A percentile compares a stretch with the other conserved stretches of the same genome.
phyloP scores from a whole-genome alignment of 2,329 filamentous ascomycete genomes.

The Paraphoma chrysanthemicola region DNA sequence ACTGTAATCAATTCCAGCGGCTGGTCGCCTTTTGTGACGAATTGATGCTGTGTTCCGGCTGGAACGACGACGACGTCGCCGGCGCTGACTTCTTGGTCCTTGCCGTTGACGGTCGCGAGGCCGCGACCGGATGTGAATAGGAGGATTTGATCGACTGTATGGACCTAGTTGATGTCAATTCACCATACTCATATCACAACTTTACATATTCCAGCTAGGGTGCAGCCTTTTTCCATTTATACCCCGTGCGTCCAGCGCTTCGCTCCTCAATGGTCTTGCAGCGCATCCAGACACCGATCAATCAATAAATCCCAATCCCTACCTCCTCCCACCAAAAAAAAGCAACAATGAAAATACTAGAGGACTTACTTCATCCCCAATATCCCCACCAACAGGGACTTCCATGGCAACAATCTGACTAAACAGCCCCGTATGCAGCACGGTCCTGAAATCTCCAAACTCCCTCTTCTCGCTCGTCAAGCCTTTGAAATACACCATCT shows the following conservation, averaged over 20 bases:
- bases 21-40: constrained; percentile 66
- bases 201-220: too few species aligned
- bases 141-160: constrained; percentile 69
- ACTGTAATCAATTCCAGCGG: constrained; percentile 69
- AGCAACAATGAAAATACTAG: too few species aligned
- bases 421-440: constrained; percentile 69
- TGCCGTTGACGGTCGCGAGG: constrained; percentile 65
- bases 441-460: constrained; percentile 66
- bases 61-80: constrained; percentile 68
- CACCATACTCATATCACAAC: too few species aligned
- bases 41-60: constrained; percentile 71
- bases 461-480: constrained; percentile 62
- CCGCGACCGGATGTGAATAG: constrained; percentile 68
- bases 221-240: too few species aligned
- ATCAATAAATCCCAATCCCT: too few species aligned
- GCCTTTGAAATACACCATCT: constrained; percentile 68
- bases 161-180: constrained; percentile 41
- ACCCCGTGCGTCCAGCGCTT: too few species aligned
- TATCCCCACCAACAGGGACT: constrained; percentile 68
- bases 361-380: constrained; percentile 69
- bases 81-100: constrained; percentile 63
- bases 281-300: too few species aligned
- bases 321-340: too few species aligned
- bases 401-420: constrained; percentile 70
- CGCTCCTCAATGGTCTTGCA: too few species aligned